These are phyloP conservation scores for Jimgerdemannia flammicorona DNA, from an alignment of 192 early-diverging fungal genomes.

Conservation along the genomic window DNA sequence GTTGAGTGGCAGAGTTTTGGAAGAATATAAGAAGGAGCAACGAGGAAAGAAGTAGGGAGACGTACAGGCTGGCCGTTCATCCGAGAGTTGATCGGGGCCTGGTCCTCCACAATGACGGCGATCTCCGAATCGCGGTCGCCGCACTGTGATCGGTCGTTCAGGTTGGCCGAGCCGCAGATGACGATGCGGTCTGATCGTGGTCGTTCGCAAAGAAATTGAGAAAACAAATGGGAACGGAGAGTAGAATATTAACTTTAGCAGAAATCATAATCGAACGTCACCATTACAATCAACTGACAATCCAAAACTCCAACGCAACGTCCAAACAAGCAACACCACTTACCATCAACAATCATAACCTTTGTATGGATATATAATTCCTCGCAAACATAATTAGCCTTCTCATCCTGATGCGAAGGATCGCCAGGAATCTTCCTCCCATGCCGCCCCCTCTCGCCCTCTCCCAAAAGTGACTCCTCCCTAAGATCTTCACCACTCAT, in stretches of 20 bases:
- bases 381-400: conserved; percentile 65
- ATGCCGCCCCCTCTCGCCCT: conserved; percentile 1
- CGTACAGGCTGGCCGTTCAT: conserved; percentile 68
- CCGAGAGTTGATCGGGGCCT: conserved; percentile 54
- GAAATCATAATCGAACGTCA: neutral
- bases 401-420: conserved; percentile 7
- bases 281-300: too few species aligned
- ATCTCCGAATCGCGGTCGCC: conserved; percentile 89
- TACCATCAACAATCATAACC: conserved; percentile 81
- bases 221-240: neutral
- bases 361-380: conserved; percentile 88
- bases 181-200: conserved; percentile 60
- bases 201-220: neutral
- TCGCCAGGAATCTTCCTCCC: conserved; percentile 3
- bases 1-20: neutral
- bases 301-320: neutral
- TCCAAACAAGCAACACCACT: neutral
- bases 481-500: conserved; percentile 22
- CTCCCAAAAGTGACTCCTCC: conserved; percentile 21
- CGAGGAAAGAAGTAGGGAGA: neutral
- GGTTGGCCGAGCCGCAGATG: conserved; percentile 85
- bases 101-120: conserved; percentile 78
- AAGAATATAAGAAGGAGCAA: neutral
- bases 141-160: conserved; percentile 89
- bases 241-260: neutral